Conservation (phyloP, 495 filamentous ascomycete genomes). For the Talaromyces liani region DNA sequence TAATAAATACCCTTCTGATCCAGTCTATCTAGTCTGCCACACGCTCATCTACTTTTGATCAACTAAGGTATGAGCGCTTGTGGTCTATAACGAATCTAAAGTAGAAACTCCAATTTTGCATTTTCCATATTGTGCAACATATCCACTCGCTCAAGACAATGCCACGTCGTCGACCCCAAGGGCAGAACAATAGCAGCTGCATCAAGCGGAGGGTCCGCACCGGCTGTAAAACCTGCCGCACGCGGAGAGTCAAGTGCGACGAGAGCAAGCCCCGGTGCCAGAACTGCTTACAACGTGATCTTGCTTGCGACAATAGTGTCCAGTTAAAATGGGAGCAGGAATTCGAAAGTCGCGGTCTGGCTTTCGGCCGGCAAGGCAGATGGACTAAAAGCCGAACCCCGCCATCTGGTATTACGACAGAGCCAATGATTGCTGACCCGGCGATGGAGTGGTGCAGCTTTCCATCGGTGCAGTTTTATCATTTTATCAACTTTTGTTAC, state of each 20-base stretch:
- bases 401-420: background rate
- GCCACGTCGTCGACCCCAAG: background rate
- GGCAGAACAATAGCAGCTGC: background rate
- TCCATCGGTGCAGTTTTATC: background rate
- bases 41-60: background rate
- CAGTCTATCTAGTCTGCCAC: background rate
- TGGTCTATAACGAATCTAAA: no score
- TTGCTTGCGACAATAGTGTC: slow-evolving; percentile 31
- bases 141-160: background rate
- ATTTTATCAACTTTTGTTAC: slow-evolving; percentile 5
- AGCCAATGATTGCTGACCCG: background rate
- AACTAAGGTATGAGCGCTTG: background rate
- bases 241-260: slow-evolving; percentile 38
- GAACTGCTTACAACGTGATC: slow-evolving; percentile 28
- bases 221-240: slow-evolving; percentile 37
- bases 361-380: slow-evolving; percentile 37
- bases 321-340: slow-evolving; percentile 41
- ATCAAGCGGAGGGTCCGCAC: slow-evolving; percentile 38
- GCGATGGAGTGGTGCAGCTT: slow-evolving; percentile 4
- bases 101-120: no score
- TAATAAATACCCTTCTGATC: background rate
- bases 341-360: slow-evolving; percentile 34
- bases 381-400: slow-evolving; percentile 27
- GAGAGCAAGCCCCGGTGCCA: slow-evolving; percentile 35
- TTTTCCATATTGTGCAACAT: no score